These are phyloP conservation scores for Neonectria neomacrospora DNA, from an alignment of 2,329 filamentous ascomycete genomes.

Conservation along the genomic window DNA sequence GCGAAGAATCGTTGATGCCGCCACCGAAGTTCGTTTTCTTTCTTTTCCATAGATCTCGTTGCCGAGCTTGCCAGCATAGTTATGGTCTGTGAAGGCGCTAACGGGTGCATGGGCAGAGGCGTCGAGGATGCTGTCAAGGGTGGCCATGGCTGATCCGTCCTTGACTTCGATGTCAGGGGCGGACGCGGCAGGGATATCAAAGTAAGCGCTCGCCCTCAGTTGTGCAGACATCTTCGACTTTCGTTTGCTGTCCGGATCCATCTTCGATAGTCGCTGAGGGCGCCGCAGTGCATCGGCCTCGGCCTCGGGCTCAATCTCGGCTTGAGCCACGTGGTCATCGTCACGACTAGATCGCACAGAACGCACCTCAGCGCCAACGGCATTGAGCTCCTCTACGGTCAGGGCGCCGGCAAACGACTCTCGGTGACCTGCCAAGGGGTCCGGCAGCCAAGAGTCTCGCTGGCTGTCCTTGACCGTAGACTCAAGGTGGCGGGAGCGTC, in stretches of 20 bases:
- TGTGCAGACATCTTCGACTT: constrained; percentile 66
- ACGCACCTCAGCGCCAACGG: constrained; percentile 33
- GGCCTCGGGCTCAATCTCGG: constrained; percentile 31
- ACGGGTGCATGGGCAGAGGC: constrained; percentile 90
- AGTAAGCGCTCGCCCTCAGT: constrained; percentile 90
- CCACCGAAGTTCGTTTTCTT: constrained; percentile 59
- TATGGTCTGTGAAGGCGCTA: constrained; percentile 90
- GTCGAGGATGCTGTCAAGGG: constrained; percentile 90
- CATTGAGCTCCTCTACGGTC: constrained; percentile 42
- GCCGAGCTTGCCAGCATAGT: constrained; percentile 80
- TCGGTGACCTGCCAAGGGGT: constrained; percentile 55
- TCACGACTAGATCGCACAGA: constrained; percentile 33
- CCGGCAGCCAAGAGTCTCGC: constrained; percentile 57
- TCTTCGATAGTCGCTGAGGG: constrained; percentile 49
- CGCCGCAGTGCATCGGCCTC: constrained; percentile 47
- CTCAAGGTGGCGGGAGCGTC: constrained; percentile 48
- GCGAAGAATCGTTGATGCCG: constrained; percentile 42
- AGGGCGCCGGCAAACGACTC: constrained; percentile 49
- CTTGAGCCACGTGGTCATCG: constrained; percentile 24
- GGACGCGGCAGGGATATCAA: constrained; percentile 73
- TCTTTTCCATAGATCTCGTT: constrained; percentile 77
- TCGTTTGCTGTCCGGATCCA: constrained; percentile 45
- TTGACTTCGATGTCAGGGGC: constrained; percentile 66
- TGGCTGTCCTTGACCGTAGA: constrained; percentile 32
- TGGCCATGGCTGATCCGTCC: constrained; percentile 86